Base-by-base conservation (phyloP, 2,329 filamentous ascomycete genomes). In the Hypoxylon sp. region DNA sequence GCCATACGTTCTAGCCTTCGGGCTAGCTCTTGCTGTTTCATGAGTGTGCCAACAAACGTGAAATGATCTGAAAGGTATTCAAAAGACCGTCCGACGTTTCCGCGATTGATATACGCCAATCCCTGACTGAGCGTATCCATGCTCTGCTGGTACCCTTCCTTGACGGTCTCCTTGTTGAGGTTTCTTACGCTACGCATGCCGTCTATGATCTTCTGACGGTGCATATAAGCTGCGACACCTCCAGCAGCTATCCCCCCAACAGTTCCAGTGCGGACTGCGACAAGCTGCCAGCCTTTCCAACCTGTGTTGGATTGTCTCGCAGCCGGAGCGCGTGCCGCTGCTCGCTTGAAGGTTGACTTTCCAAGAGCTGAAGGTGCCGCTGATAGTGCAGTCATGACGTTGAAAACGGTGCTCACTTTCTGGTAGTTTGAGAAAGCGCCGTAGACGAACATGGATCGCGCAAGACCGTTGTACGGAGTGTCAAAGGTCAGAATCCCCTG, bases 401-500 rank as follows among this genome's bases (percentile, higher is more conserved):
- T 88, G 79, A 87, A 88, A 39, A 88, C 84, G 51, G 79, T 82
- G 75, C 81, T 86, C 69, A 88, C 84, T 63, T 87, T 88, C 64
- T 85, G 83, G 73, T 88, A 88, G 76, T 88, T 87, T 55, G 85
- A 87, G 61, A 88, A 88, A 33, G 86, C 86, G 48, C 86, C 86
- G 68, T 88, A 88, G 48, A 88, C 86, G 67, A 88, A 88, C 85
- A 88, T 87, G 53, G 84, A 86, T 11, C 86, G 80, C 2, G 86
- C 84, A 14, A 88, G 84, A 5, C 91, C 90, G 63, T 93, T 89
- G 79, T 91, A 97, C 0, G 94, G 94, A 0, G 94, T 97, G 79
- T 97, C 94, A 74, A 96, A 96, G 5, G 93, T 89, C 35, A 97
- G 84, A 14, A 97, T 85, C 54, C 92, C 94, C 75, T 93, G 91